Evolutionary conservation across 2,329 filamentous ascomycete genomes (phyloP), one percentile per base, ranked within the genome.

Genomic region (Pseudogymnoascus sp.): DNA sequence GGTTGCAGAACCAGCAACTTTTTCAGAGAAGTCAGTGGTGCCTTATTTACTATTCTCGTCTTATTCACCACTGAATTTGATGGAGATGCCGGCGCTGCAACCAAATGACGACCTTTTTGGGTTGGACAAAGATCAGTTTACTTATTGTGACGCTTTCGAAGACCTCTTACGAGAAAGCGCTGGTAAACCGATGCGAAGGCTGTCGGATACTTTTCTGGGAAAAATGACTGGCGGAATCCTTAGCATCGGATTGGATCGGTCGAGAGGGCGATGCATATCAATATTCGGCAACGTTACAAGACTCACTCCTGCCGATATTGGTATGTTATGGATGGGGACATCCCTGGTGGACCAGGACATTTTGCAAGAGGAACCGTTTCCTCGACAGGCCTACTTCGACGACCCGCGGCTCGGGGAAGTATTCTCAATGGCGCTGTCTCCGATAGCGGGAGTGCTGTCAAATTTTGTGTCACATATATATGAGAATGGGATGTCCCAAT

Each of bases 11-110:
- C 28, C 15, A 20, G 5, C 28, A 14, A 28, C 1, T 12, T 14
- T 61, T 5, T 67, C 65, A 3, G 62, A 68, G 2, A 65, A 68
- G 38, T 71, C 71, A 6, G 60, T 72, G 14, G 57, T 72, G 3
- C 70, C 71, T 15, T 72, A 71, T 58, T 57, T 72, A 4, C n/a
- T 71, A 4, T 68, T 69, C 33, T 72, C 71, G 1, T 63, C 68
- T 25, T 72, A 72, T 53, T 72, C 71, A 6, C 70, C 71, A 1
- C 30, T 72, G 1, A 64, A 60, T 30, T 60, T 72, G 22, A 60
- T 63, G 4, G 36, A 57, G 5, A 37, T 50, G 15, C 57, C 61
- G 14, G 12, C 41, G 57, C 4, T 35, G 47, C 12, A 36, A 57
- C 35, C 11, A n/a, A 22, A n/a, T 22, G 35, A 30, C 12, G 35